phyloP scores from a whole-genome alignment of 1,284 basidiomycete genomes.

The Papiliotrema nemorosa region DNA sequence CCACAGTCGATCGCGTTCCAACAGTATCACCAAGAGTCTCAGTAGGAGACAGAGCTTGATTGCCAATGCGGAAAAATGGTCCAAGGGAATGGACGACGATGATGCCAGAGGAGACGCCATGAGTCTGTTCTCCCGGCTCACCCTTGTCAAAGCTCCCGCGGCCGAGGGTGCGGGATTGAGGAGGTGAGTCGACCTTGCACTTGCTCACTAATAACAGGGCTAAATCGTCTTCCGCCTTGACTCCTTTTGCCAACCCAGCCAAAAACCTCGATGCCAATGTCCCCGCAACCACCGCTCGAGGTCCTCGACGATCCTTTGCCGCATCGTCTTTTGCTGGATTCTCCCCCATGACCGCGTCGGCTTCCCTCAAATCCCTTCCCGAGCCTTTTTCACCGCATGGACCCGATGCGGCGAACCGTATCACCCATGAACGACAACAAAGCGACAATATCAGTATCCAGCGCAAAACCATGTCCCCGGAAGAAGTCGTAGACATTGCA shows the following conservation, averaged over 20 bases:
- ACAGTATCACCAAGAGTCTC: slow-evolving; percentile 28
- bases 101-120: slow-evolving; percentile 14
- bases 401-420: slow-evolving; percentile 9
- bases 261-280: slow-evolving; percentile 5
- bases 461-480: slow-evolving; percentile 34
- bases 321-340: slow-evolving; percentile 33
- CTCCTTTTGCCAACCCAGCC: slow-evolving; percentile 24
- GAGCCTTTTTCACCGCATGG: slow-evolving; percentile 7
- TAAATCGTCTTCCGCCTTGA: slow-evolving; percentile 36
- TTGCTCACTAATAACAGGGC: slow-evolving; percentile 22
- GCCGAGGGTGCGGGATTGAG: slow-evolving; percentile 19
- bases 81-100: slow-evolving; percentile 10
- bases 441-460: slow-evolving; percentile 19
- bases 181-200: slow-evolving; percentile 16
- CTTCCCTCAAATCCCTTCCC: slow-evolving; percentile 6
- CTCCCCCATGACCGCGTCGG: slow-evolving; percentile 12
- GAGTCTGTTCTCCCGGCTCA: slow-evolving; percentile 36
- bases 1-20: slow-evolving; percentile 14
- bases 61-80: slow-evolving; percentile 27
- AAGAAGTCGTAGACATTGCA: slow-evolving; percentile 43
- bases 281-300: slow-evolving; percentile 32
- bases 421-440: slow-evolving; percentile 11
- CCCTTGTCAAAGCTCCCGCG: slow-evolving; percentile 47
- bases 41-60: slow-evolving; percentile 35
- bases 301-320: slow-evolving; percentile 37